phyloP scores from a whole-genome alignment of 2,329 filamentous ascomycete genomes.

The Malbranchea zuffiana region DNA sequence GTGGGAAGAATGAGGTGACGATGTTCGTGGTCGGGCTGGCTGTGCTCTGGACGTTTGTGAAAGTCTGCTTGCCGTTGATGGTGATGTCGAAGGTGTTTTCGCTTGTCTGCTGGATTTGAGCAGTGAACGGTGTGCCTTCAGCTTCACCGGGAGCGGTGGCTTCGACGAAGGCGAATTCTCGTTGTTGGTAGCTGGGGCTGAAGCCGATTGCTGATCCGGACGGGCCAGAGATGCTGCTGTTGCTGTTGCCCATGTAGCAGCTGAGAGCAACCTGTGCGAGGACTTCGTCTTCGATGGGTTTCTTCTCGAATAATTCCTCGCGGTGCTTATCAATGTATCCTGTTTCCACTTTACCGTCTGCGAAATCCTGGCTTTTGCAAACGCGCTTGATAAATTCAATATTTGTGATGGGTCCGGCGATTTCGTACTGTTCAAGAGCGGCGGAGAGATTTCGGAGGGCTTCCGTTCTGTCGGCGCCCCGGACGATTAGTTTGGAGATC shows the following conservation, averaged over 20 bases:
- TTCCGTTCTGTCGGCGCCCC: slow-evolving; percentile 64
- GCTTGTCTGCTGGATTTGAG: slow-evolving; percentile 43
- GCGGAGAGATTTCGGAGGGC: slow-evolving; percentile 72
- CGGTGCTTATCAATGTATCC: slow-evolving; percentile 89
- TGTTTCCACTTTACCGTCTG: slow-evolving; percentile 82
- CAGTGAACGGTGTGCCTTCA: slow-evolving; percentile 30
- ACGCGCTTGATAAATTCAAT: slow-evolving; percentile 91
- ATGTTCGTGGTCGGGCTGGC: slow-evolving; percentile 37
- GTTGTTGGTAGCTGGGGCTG: slow-evolving; percentile 51
- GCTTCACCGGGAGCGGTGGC: slow-evolving; percentile 34
- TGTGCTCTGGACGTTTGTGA: slow-evolving; percentile 24
- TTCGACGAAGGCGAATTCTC: slow-evolving; percentile 48
- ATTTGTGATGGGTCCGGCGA: slow-evolving; percentile 87
- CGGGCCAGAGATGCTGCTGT: slow-evolving; percentile 21
- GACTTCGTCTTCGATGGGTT: slow-evolving; percentile 56
- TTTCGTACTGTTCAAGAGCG: slow-evolving; percentile 78
- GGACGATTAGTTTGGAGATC: slow-evolving; percentile 95
- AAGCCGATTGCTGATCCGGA: slow-evolving; percentile 44
- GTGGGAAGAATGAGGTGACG: slow-evolving; percentile 67
- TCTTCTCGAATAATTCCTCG: slow-evolving; percentile 61
- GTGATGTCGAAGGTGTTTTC: slow-evolving; percentile 41
- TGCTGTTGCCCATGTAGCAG: slow-evolving; percentile 43
- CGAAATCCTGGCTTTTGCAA: slow-evolving; percentile 69
- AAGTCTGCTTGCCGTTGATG: slow-evolving; percentile 35
- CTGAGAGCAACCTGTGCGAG: slow-evolving; percentile 80